Evolutionary conservation across 1,284 basidiomycete species (phyloP).

Genomic region (Mycena citricolor): DNA sequence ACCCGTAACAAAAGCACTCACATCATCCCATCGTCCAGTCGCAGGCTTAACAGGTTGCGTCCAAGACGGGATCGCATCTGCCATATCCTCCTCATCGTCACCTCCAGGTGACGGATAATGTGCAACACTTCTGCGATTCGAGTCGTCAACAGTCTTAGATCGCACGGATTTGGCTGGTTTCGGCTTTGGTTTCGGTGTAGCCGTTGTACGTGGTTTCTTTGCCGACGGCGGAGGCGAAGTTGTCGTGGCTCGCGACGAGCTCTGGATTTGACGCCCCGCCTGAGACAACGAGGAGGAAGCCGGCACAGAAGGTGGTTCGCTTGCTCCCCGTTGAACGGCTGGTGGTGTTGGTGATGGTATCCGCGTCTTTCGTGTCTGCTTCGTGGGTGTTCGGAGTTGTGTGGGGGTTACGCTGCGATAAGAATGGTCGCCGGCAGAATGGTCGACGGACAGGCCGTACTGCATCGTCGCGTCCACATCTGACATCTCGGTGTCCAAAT

Average conservation of each 20-base stretch:
- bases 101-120: conserved; percentile 59
- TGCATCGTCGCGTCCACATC: conserved; percentile 30
- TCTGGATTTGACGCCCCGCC: conserved; percentile 20
- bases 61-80: conserved; percentile 74
- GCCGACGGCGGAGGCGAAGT: conserved; percentile 27
- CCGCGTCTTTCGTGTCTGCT: conserved; percentile 33
- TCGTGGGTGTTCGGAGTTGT: conserved; percentile 31
- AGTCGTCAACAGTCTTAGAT: conserved; percentile 12
- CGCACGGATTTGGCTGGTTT: conserved; percentile 14
- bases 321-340: conserved; percentile 25
- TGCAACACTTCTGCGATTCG: conserved; percentile 45
- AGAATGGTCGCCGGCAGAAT: conserved; percentile 27
- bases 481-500: conserved; percentile 51
- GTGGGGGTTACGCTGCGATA: conserved; percentile 38
- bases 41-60: conserved; percentile 62
- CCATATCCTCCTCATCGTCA: conserved; percentile 50
- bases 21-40: conserved; percentile 78
- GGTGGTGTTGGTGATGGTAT: conserved; percentile 30
- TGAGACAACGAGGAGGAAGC: conserved; percentile 25
- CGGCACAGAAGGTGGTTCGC: conserved; percentile 31
- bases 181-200: conserved; percentile 18
- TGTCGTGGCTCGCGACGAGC: conserved; percentile 25
- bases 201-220: conserved; percentile 35
- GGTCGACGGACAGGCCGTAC: conserved; percentile 6
- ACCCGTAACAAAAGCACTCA: conserved; percentile 34